These are phyloP conservation scores for Penicillium samsonianum DNA, from an alignment of 495 filamentous ascomycete genomes.

Conservation along the genomic window DNA sequence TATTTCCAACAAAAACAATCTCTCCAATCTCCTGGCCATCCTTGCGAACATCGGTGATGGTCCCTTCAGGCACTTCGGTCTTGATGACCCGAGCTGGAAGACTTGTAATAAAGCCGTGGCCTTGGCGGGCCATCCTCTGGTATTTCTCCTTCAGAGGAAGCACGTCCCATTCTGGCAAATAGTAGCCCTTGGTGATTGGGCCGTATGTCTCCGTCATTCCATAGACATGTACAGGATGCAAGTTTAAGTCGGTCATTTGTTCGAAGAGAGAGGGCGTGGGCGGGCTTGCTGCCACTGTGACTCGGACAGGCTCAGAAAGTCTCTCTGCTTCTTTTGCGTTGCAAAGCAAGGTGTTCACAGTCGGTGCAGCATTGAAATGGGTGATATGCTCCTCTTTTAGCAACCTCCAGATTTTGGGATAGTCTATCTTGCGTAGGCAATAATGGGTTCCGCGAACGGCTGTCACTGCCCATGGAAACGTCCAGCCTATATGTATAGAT, in stretches of 20 bases:
- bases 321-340: conserved; percentile 66
- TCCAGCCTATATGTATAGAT: conserved; percentile 56
- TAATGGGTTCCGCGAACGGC: conserved; percentile 92
- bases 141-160: conserved; percentile 74
- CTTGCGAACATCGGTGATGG: conserved; percentile 71
- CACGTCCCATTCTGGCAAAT: conserved; percentile 76
- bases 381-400: conserved; percentile 83
- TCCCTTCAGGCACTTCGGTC: conserved; percentile 65
- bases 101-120: conserved; percentile 88
- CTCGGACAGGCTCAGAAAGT: conserved; percentile 71
- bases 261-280: conserved; percentile 88
- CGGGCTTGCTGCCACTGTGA: conserved; percentile 91
- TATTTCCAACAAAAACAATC: conserved; percentile 88
- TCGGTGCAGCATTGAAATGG: conserved; percentile 95
- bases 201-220: conserved; percentile 96
- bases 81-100: conserved; percentile 83
- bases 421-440: conserved; percentile 92
- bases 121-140: conserved; percentile 83
- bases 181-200: conserved; percentile 91
- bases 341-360: conserved; percentile 93
- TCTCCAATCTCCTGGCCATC: conserved; percentile 92
- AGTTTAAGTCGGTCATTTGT: conserved; percentile 84
- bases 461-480: conserved; percentile 85
- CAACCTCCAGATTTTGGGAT: conserved; percentile 84
- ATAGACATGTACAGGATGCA: conserved; percentile 92